A percentile compares a stretch with the other conserved stretches of the same genome.
Conservation (phyloP, 78 protist genomes). For the Dictyostelium capitatum region DNA sequence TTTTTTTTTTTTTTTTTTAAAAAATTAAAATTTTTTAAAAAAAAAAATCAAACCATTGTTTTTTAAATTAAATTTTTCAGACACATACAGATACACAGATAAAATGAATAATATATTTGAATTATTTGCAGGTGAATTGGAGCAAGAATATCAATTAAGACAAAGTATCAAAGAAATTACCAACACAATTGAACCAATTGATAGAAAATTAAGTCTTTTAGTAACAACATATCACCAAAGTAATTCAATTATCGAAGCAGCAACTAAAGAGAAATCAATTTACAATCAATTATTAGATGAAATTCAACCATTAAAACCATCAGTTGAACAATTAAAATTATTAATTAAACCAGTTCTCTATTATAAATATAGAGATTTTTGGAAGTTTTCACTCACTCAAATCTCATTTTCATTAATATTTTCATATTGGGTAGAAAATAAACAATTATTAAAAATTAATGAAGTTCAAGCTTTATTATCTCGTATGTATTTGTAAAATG, state of each 20-base stretch:
- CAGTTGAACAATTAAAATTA: conserved; percentile 31
- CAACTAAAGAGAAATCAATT: not conserved
- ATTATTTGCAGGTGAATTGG: conserved; percentile 33
- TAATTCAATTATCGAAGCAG: not conserved
- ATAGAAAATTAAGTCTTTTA: conserved; percentile 14
- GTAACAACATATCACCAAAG: conserved; percentile 42
- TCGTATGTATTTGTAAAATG: conserved; percentile 34
- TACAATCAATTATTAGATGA: not conserved
- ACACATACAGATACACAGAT: not conserved
- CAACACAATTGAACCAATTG: conserved; percentile 38
- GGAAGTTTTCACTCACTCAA: conserved; percentile 40
- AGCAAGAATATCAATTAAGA: conserved; percentile 48
- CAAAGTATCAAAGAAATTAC: conserved; percentile 37
- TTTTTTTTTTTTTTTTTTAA: too few species aligned
- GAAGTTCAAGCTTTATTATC: conserved; percentile 25
- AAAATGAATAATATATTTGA: conserved; percentile 27
- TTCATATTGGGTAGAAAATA: conserved; percentile 42
- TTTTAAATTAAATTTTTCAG: not conserved
- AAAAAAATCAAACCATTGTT: not conserved
- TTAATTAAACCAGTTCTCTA: conserved; percentile 34
- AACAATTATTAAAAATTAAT: conserved; percentile 31
- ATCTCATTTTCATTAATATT: conserved; percentile 53
- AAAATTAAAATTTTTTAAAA: too few species aligned
- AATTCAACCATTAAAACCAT: conserved; percentile 8
- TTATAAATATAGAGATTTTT: conserved; percentile 72